Conservation (phyloP, 2,329 filamentous ascomycete species). For the Lachnellula willkommii region DNA sequence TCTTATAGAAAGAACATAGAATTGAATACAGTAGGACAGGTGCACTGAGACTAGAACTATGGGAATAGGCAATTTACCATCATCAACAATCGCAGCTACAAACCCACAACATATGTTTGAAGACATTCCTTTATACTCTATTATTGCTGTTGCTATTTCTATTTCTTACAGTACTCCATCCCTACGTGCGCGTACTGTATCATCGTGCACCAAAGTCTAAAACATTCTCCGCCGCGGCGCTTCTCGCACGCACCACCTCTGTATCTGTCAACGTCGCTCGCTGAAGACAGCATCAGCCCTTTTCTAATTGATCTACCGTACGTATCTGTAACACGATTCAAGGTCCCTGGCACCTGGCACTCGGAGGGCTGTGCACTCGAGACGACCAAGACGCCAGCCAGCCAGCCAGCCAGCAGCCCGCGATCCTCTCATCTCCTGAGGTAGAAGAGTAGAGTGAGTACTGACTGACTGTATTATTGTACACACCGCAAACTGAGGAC, state of each 20-base stretch:
- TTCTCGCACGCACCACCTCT: background rate
- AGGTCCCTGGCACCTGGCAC: background rate
- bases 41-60: background rate
- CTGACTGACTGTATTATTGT: too few species aligned
- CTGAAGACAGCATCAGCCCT: background rate
- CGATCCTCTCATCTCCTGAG: too few species aligned
- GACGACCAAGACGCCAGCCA: slow-evolving; percentile 9
- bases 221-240: background rate
- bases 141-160: too few species aligned
- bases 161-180: too few species aligned
- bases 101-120: too few species aligned
- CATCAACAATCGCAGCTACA: background rate
- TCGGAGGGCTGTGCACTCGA: slow-evolving; percentile 15
- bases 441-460: too few species aligned
- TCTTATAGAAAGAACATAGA: too few species aligned
- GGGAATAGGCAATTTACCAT: background rate
- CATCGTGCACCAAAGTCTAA: background rate
- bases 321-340: slow-evolving; percentile 12
- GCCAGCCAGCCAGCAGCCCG: background rate
- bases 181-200: background rate
- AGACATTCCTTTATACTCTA: too few species aligned
- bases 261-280: background rate
- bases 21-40: background rate
- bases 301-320: background rate
- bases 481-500: too few species aligned